phyloP scores from a whole-genome alignment of 2,329 filamentous ascomycete species.

The Microdochium trichocladiopsis region DNA sequence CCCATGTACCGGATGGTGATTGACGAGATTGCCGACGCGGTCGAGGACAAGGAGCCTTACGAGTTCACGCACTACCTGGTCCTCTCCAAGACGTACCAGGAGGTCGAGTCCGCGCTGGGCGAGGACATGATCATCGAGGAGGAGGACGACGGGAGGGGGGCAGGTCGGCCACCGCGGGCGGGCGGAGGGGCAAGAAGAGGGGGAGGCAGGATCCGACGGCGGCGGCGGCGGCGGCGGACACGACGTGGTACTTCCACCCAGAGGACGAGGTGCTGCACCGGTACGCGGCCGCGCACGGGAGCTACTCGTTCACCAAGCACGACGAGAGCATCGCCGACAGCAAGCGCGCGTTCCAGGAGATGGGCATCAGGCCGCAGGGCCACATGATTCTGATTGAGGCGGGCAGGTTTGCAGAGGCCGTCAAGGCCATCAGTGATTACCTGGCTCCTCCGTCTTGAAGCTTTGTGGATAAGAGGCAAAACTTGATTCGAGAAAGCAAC shows the following conservation, averaged over 20 bases:
- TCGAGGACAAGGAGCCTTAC: constrained; percentile 88
- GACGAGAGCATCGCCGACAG: constrained; percentile 80
- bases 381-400: constrained; percentile 84
- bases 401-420: constrained; percentile 65
- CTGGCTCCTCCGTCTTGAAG: constrained; percentile 42
- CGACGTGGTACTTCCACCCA: constrained; percentile 86
- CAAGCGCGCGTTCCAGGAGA: constrained; percentile 89
- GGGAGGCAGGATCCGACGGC: constrained; percentile 43
- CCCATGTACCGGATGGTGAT: constrained; percentile 92
- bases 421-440: constrained; percentile 71
- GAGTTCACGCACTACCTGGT: constrained; percentile 90
- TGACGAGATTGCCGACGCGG: constrained; percentile 82
- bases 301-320: constrained; percentile 73
- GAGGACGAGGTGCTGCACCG: constrained; percentile 87
- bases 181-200: constrained; percentile 56
- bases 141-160: constrained; percentile 58
- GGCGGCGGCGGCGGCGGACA: constrained; percentile 27
- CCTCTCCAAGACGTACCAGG: constrained; percentile 84
- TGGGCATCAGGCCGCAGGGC: constrained; percentile 79
- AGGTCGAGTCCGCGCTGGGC: constrained; percentile 69
- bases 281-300: constrained; percentile 62
- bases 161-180: constrained; percentile 35
- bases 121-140: constrained; percentile 40
- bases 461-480: constrained; percentile 12
- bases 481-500: constrained; percentile 17